Evolutionary conservation across 352 stramenopile species (phyloP).

Genomic region (Globisporangium nodosum): DNA sequence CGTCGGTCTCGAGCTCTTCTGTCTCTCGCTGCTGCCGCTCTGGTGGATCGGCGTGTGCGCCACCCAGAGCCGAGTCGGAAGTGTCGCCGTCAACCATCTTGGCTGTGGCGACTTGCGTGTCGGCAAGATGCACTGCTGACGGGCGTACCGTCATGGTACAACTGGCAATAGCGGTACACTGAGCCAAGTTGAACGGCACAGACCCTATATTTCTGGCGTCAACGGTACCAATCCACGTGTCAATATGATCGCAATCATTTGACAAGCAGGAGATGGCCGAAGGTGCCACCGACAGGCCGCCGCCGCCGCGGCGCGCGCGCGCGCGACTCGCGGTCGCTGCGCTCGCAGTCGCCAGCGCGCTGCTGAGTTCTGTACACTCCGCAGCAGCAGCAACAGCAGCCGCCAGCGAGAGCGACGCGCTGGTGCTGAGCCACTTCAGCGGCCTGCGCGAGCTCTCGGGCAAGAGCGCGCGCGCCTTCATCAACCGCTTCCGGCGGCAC

Average conservation of each 20-base stretch:
- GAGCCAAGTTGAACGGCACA: no score
- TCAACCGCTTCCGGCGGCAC: constrained; percentile 61
- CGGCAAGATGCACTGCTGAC: no score
- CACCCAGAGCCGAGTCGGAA: background rate
- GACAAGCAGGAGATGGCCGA: no score
- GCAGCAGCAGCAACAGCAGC: no score
- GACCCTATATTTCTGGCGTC: no score
- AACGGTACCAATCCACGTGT: no score
- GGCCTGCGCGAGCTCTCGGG: constrained; percentile 58
- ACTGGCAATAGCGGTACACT: no score
- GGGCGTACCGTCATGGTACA: no score
- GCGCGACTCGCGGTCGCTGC: no score
- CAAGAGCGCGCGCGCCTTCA: constrained; percentile 55
- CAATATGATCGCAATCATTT: no score
- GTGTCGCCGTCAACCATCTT: background rate
- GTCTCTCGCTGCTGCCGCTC: background rate
- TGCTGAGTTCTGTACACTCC: background rate
- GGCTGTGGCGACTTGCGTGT: background rate
- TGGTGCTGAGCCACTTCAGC: constrained; percentile 32
- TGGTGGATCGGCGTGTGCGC: background rate
- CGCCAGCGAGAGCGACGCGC: background rate
- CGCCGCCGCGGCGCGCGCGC: background rate
- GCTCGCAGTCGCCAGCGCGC: background rate
- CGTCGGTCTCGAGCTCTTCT: background rate
- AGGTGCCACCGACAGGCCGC: no score